phyloP scores from a whole-genome alignment of 225 moss, liverwort and hornwort genomes.

The Physcomitrium patens region DNA sequence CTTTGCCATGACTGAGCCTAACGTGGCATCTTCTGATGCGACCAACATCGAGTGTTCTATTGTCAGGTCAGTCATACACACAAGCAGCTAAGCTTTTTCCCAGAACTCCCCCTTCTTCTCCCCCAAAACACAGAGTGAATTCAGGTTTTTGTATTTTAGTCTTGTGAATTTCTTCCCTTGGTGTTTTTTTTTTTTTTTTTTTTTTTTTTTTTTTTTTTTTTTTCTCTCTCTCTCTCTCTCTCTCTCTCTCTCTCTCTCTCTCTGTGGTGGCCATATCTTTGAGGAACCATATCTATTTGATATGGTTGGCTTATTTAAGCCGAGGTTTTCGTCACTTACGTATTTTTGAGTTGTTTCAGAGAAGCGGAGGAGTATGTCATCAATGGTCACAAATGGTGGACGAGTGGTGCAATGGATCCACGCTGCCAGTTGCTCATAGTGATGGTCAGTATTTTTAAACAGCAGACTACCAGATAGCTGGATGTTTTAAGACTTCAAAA shows the following conservation, averaged over 20 bases:
- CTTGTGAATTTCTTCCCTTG: not conserved
- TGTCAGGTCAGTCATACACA: conserved; percentile 51
- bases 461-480: not conserved
- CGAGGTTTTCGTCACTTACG: conserved; percentile 8
- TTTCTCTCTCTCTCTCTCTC: no score
- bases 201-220: no score
- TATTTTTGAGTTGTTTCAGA: conserved; percentile 49
- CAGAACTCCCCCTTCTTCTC: no score
- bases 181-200: no score
- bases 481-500: not conserved
- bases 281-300: not conserved
- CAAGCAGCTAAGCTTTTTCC: conserved; percentile 9
- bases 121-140: no score
- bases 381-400: conserved; percentile 79
- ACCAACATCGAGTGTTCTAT: conserved; percentile 98
- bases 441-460: conserved; percentile 50
- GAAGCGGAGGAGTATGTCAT: conserved; percentile 74
- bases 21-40: conserved; percentile 97
- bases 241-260: no score
- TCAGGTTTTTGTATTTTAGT: not conserved
- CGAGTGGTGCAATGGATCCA: conserved; percentile 78
- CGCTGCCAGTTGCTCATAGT: conserved; percentile 74
- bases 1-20: conserved; percentile 99
- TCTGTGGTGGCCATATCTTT: not conserved
- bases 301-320: conserved; percentile 15